These are phyloP conservation scores for Zopfia rhizophila DNA, from an alignment of 2,329 filamentous ascomycete species.

Conservation along the genomic window DNA sequence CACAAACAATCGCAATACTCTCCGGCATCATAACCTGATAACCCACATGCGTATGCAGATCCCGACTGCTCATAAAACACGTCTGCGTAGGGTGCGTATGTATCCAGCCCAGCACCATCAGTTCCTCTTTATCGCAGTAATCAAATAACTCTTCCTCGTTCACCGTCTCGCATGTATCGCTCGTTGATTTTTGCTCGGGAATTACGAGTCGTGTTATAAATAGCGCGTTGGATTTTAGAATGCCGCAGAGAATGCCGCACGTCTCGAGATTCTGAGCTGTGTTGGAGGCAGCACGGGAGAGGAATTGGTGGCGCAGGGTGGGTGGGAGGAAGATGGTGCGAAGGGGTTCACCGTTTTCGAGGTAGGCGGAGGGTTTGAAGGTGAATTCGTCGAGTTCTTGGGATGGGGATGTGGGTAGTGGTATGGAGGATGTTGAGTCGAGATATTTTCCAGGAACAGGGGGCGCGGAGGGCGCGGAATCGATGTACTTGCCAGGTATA, in stretches of 20 bases:
- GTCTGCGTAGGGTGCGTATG: constrained; percentile 97
- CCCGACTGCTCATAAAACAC: constrained; percentile 96
- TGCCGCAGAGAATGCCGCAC: constrained; percentile 93
- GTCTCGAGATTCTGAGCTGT: constrained; percentile 88
- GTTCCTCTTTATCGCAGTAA: constrained; percentile 84
- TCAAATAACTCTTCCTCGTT: constrained; percentile 88
- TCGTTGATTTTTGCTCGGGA: constrained; percentile 87
- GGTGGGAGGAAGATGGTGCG: constrained; percentile 88
- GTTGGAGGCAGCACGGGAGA: constrained; percentile 78
- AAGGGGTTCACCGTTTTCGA: constrained; percentile 88
- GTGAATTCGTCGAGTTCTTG: constrained; percentile 71
- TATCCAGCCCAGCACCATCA: constrained; percentile 95
- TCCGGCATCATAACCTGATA: constrained; percentile 98
- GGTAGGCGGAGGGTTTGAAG: constrained; percentile 84
- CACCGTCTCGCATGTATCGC: constrained; percentile 93
- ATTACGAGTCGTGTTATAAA: constrained; percentile 91
- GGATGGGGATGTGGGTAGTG: constrained; percentile 30
- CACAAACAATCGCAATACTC: constrained; percentile 96
- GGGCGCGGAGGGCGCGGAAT: constrained; percentile 20
- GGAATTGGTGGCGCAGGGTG: constrained; percentile 77
- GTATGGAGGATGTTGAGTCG: constrained; percentile 33
- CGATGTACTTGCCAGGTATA: constrained; percentile 41
- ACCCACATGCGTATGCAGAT: constrained; percentile 91
- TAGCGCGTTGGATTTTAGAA: constrained; percentile 88
- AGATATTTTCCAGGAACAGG: constrained; percentile 37